phyloP scores from a whole-genome alignment of 495 filamentous ascomycete genomes.

The Barbatosphaeria neglecta region DNA sequence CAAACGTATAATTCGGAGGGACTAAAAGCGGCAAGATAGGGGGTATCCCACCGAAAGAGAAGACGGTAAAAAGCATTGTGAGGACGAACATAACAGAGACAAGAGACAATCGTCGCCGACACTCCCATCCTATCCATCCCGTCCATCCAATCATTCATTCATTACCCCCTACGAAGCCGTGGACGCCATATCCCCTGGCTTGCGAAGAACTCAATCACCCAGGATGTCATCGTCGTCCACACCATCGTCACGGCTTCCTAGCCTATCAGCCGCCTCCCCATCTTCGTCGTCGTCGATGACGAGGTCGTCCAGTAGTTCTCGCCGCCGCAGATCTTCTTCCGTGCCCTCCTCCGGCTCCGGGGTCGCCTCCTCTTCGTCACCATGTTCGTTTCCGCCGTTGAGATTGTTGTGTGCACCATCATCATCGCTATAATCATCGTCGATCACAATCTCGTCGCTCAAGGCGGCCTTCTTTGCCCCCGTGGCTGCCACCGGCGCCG shows the following conservation, averaged over 20 bases:
- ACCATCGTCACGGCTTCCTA: constrained; percentile 31
- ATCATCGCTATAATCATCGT: constrained; percentile 39
- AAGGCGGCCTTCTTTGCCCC: constrained; percentile 23
- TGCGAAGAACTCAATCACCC: constrained; percentile 45
- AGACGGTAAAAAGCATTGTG: neutral
- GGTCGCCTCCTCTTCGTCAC: constrained; percentile 38
- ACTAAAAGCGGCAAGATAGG: too few relatives aligned
- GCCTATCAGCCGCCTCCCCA: constrained; percentile 25
- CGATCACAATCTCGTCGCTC: constrained; percentile 34
- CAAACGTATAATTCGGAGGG: too few relatives aligned
- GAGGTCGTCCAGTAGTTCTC: constrained; percentile 46
- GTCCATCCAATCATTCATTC: neutral
- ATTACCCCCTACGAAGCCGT: neutral
- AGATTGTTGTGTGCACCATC: constrained; percentile 40
- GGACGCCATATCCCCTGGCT: neutral
- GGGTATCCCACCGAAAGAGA: too few relatives aligned
- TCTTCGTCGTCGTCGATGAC: constrained; percentile 41
- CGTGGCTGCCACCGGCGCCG: constrained; percentile 23
- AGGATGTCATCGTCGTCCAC: constrained; percentile 53
- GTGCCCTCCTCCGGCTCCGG: constrained; percentile 37
- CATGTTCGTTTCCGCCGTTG: constrained; percentile 32
- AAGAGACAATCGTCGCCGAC: too few relatives aligned
- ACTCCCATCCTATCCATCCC: too few relatives aligned
- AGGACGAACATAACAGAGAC: neutral
- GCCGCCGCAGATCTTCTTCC: constrained; percentile 49